A percentile compares a stretch with the other conserved stretches of the same genome.
Conservation (phyloP, 495 filamentous ascomycete species). For the Apodospora peruviana region DNA sequence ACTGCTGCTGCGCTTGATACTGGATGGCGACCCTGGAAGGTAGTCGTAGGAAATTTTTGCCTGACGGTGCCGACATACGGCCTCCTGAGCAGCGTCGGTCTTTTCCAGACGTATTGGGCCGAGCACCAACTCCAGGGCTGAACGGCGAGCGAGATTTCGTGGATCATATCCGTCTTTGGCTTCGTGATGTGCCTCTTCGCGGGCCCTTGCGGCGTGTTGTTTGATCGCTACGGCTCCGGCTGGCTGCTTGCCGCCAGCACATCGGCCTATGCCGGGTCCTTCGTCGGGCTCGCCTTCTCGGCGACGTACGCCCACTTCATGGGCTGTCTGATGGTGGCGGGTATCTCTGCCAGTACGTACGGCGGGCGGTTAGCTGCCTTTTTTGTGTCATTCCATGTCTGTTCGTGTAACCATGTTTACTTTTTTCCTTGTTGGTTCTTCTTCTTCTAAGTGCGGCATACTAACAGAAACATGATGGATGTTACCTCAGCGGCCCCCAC, state of each 20-base stretch:
- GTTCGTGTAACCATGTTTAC: not conserved
- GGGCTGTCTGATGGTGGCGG: slow-evolving; percentile 20
- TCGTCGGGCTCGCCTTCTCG: slow-evolving; percentile 22
- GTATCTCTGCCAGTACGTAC: slow-evolving; percentile 15
- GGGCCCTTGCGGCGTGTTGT: slow-evolving; percentile 14
- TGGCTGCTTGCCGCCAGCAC: slow-evolving; percentile 16
- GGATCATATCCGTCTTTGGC: slow-evolving; percentile 28
- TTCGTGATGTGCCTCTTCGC: slow-evolving; percentile 21
- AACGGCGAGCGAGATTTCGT: slow-evolving; percentile 16
- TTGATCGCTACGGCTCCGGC: slow-evolving; percentile 14
- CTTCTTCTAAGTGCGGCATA: no score
- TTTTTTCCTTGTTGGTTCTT: no score
- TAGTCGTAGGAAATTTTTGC: slow-evolving; percentile 21
- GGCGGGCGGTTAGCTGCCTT: not conserved
- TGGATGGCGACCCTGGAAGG: slow-evolving; percentile 18
- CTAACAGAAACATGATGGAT: no score
- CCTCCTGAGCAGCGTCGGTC: slow-evolving; percentile 22
- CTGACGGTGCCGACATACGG: slow-evolving; percentile 22
- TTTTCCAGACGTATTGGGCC: slow-evolving; percentile 26
- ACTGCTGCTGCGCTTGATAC: slow-evolving; percentile 8
- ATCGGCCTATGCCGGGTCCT: slow-evolving; percentile 12
- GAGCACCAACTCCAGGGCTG: slow-evolving; percentile 11
- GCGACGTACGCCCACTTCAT: slow-evolving; percentile 21
- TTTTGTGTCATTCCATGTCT: not conserved
- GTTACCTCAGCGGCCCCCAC: slow-evolving; percentile 15